Percentiles rank a stretch among this genome's conserved stretches.
Conservation (phyloP, 306 rosid species). For the Begonia loranthoides region DNA sequence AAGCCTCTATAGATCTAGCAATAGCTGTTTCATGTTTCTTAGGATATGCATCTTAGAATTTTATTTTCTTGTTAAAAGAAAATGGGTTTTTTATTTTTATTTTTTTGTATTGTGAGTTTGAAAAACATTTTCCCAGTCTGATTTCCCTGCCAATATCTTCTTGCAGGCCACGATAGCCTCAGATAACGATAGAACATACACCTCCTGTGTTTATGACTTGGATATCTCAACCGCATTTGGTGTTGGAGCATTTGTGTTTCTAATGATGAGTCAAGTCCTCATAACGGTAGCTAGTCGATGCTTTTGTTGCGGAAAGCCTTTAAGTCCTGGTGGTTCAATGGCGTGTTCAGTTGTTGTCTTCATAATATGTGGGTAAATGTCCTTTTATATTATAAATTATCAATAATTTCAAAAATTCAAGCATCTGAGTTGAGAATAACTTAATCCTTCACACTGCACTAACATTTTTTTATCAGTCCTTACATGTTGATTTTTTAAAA, state of each 20-base stretch:
- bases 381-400: not conserved
- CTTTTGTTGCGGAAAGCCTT: slow-evolving; percentile 91
- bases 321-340: slow-evolving; percentile 82
- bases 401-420: not conserved
- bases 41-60: no score
- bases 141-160: not conserved
- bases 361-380: slow-evolving; percentile 79
- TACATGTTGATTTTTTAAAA: not conserved
- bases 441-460: not conserved
- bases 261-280: slow-evolving; percentile 54
- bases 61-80: no score
- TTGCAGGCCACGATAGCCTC: slow-evolving; percentile 45
- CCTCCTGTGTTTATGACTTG: slow-evolving; percentile 59
- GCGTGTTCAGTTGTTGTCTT: slow-evolving; percentile 76
- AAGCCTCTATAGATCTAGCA: no score
- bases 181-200: slow-evolving; percentile 30
- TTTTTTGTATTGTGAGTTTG: no score
- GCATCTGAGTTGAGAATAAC: not conserved
- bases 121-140: no score
- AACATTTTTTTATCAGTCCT: not conserved
- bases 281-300: slow-evolving; percentile 90
- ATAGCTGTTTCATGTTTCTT: no score
- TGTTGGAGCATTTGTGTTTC: slow-evolving; percentile 88
- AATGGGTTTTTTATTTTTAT: no score
- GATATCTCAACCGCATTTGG: slow-evolving; percentile 86